These are phyloP conservation scores for Setaria viridis DNA, from an alignment of 202 grass and related monocot species.

Conservation along the genomic window DNA sequence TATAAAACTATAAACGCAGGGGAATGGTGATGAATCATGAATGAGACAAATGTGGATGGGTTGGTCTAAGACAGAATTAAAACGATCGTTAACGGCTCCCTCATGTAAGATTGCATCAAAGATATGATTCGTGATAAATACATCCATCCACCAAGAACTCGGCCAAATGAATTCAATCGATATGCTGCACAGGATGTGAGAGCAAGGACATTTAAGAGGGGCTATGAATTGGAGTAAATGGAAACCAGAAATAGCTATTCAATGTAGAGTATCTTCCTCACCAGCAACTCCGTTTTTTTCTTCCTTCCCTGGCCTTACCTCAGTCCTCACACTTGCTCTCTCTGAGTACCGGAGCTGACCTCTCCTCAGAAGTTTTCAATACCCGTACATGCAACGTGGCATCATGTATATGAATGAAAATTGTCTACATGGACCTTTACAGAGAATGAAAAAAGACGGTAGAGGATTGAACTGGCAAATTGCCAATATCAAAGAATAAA, in stretches of 20 bases:
- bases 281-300: background rate
- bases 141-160: conserved; percentile 53
- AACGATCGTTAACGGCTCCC: background rate
- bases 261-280: conserved; percentile 25
- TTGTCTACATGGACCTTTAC: background rate
- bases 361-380: conserved; percentile 11
- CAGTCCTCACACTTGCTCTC: too few species aligned
- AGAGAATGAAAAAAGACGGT: background rate
- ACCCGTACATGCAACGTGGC: background rate
- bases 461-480: background rate
- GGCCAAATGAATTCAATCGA: conserved; percentile 60
- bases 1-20: background rate
- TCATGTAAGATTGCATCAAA: conserved; percentile 16
- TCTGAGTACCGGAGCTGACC: background rate
- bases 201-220: conserved; percentile 51
- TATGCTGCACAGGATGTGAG: conserved; percentile 43
- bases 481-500: background rate
- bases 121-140: conserved; percentile 44
- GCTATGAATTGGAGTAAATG: conserved; percentile 65
- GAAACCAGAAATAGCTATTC: conserved; percentile 54
- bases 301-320: too few species aligned
- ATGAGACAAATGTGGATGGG: background rate
- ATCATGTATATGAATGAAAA: background rate
- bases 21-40: background rate
- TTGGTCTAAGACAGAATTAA: background rate